A percentile compares a stretch with the other conserved stretches of the same genome.
Evolutionary conservation across 768 basidiomycete genomes (phyloP).

Genomic region (Naganishia antarctica): DNA sequence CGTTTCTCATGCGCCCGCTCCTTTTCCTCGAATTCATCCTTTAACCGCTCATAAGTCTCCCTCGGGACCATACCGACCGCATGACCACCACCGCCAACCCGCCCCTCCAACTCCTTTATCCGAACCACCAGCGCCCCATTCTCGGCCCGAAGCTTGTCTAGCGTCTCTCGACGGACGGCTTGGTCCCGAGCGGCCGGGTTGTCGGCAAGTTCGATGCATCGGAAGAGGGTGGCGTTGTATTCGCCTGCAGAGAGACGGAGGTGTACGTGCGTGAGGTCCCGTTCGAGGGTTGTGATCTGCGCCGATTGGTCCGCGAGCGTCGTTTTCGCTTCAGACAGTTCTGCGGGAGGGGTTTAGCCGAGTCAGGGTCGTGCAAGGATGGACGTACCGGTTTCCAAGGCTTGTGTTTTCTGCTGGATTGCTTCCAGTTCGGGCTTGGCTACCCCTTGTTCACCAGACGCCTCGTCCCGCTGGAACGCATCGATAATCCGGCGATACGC

Average conservation of each 20-base stretch:
- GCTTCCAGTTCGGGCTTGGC: conserved; percentile 17
- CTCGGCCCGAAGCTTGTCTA: conserved; percentile 73
- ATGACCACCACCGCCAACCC: conserved; percentile 14
- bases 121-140: conserved; percentile 73
- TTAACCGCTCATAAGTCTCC: conserved; percentile 70
- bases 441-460: conserved; percentile 14
- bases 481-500: conserved; percentile 21
- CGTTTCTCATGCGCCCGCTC: conserved; percentile 72
- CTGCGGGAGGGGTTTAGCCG: neutral
- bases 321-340: conserved; percentile 10
- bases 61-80: conserved; percentile 58
- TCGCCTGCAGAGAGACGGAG: conserved; percentile 45
- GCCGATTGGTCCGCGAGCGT: neutral
- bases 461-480: conserved; percentile 25
- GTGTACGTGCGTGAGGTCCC: conserved; percentile 37
- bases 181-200: conserved; percentile 82
- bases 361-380: neutral
- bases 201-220: conserved; percentile 55
- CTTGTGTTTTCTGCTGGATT: conserved; percentile 5
- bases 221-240: conserved; percentile 42
- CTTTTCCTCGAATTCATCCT: conserved; percentile 65
- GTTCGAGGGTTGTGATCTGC: conserved; percentile 23
- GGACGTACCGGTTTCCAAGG: conserved; percentile 10
- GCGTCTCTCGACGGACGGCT: conserved; percentile 65
- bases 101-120: conserved; percentile 60